A percentile compares a stretch with the other conserved stretches of the same genome.
These are phyloP conservation scores for Amaranthus hypochondriacus DNA, from an alignment of 148 eudicot genomes.

Conservation along the genomic window DNA sequence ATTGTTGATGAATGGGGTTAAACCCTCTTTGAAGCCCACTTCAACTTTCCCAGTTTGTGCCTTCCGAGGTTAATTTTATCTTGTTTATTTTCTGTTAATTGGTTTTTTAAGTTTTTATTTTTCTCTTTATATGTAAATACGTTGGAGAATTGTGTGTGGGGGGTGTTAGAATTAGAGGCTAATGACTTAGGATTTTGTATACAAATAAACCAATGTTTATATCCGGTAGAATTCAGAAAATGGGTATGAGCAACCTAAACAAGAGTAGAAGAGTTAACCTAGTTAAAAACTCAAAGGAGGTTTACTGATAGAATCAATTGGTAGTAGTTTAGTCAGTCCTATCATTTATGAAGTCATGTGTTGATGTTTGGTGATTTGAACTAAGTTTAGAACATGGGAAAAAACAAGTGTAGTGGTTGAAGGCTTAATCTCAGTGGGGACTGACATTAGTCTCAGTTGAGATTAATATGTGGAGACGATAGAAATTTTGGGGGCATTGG, in stretches of 20 bases:
- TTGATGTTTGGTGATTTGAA: too few relatives aligned
- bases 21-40: constrained; percentile 34
- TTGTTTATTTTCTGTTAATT: not conserved
- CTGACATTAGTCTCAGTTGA: too few relatives aligned
- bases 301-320: too few relatives aligned
- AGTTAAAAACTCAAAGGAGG: too few relatives aligned
- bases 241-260: not conserved
- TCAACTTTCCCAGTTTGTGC: constrained; percentile 29
- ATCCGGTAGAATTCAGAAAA: not conserved
- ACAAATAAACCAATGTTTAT: not conserved
- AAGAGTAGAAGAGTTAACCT: too few relatives aligned
- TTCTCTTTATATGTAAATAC: not conserved
- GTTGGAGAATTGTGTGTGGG: not conserved
- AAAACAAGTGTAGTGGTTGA: too few relatives aligned
- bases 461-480: too few relatives aligned
- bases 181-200: not conserved
- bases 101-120: not conserved
- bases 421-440: too few relatives aligned
- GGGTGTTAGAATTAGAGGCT: not conserved
- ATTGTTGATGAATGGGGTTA: constrained; percentile 37
- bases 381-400: too few relatives aligned
- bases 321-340: too few relatives aligned
- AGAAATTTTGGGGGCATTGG: too few relatives aligned
- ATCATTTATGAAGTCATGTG: too few relatives aligned
- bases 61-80: constrained; percentile 30